These are phyloP conservation scores for Phanerodontia chrysosporium DNA, from an alignment of 768 basidiomycete genomes.

Conservation along the genomic window DNA sequence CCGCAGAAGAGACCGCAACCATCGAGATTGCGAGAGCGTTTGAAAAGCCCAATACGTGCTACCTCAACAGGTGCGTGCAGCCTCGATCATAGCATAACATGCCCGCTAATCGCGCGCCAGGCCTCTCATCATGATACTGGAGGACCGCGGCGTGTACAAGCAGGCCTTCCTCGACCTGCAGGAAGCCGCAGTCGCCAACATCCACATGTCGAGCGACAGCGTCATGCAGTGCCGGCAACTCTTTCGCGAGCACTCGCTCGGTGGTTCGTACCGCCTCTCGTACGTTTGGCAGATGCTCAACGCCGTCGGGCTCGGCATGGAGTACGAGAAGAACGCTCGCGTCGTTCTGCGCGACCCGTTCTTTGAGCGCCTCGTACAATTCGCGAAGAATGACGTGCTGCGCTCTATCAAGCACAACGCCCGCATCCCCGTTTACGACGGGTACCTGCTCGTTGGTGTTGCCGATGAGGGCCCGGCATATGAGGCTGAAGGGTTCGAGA, in stretches of 20 bases:
- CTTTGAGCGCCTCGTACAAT: slow-evolving; percentile 20
- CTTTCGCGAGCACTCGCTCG: slow-evolving; percentile 45
- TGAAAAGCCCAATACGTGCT: slow-evolving; percentile 51
- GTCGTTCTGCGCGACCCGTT: slow-evolving; percentile 18
- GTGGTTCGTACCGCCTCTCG: slow-evolving; percentile 43
- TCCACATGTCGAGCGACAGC: slow-evolving; percentile 58
- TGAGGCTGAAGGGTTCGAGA: slow-evolving; percentile 37
- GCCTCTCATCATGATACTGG: slow-evolving; percentile 72
- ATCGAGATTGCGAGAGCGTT: slow-evolving; percentile 75
- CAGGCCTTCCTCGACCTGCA: slow-evolving; percentile 63
- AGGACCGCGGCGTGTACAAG: slow-evolving; percentile 62
- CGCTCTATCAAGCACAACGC: slow-evolving; percentile 75
- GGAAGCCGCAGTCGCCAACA: slow-evolving; percentile 47
- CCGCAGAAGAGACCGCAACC: slow-evolving; percentile 40
- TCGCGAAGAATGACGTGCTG: slow-evolving; percentile 57
- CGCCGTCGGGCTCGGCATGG: slow-evolving; percentile 23
- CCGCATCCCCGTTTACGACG: slow-evolving; percentile 64
- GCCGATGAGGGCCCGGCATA: slow-evolving; percentile 81
- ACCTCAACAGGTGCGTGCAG: slow-evolving; percentile 63
- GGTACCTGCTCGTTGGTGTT: slow-evolving; percentile 71
- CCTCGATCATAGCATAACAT: neutral
- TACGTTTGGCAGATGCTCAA: slow-evolving; percentile 48
- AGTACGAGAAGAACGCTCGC: slow-evolving; percentile 5
- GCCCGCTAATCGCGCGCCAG: slow-evolving; percentile 30
- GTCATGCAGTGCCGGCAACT: slow-evolving; percentile 44